phyloP scores from a whole-genome alignment of 345 rosid genomes.

The Eucalyptus regnans region DNA sequence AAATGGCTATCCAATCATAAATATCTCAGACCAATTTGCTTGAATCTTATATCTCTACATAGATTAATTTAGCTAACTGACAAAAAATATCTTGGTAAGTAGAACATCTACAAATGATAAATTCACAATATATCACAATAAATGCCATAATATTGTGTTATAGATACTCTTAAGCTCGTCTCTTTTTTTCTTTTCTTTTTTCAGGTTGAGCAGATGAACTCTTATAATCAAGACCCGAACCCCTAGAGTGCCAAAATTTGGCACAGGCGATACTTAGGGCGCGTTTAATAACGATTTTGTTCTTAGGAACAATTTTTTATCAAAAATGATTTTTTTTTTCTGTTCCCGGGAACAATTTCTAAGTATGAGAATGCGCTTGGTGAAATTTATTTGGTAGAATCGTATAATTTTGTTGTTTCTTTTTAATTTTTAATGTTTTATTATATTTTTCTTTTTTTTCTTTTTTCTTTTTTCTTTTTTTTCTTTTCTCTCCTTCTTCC shows the following conservation, averaged over 20 bases:
- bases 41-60: background rate
- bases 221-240: rapidly evolving
- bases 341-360: rapidly evolving
- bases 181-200: no score
- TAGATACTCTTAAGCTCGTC: background rate
- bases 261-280: rapidly evolving
- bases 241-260: no score
- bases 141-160: background rate
- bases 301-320: no score
- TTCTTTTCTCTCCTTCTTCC: no score
- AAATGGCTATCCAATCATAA: background rate
- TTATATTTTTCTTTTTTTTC: no score
- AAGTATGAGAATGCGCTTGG: rapidly evolving
- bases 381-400: no score
- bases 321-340: no score
- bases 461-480: no score
- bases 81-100: background rate
- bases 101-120: background rate
- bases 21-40: no score
- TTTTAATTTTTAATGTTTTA: no score
- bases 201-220: background rate
- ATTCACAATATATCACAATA: background rate
- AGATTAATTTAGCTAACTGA: background rate
- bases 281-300: no score
- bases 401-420: no score